Evolutionary conservation across 106 monocot species (phyloP).

Genomic region (Hemerocallis citrina): DNA sequence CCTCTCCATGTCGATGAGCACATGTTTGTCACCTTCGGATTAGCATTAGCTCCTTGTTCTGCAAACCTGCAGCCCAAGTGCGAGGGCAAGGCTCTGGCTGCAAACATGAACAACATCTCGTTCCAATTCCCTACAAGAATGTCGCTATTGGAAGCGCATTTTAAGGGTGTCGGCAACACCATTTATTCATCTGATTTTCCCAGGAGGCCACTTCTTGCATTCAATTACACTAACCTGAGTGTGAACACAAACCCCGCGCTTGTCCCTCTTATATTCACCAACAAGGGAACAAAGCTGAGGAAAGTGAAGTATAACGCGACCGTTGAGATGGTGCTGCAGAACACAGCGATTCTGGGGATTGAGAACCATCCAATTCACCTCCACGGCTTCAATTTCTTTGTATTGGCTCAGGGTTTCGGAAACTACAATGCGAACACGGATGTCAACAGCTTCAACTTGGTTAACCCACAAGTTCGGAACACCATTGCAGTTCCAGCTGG

Average conservation of each 20-base stretch:
- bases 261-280: neutral
- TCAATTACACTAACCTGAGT: conserved; percentile 40
- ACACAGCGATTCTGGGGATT: conserved; percentile 43
- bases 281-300: conserved; percentile 47
- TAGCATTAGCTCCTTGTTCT: conserved; percentile 32
- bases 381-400: conserved; percentile 63
- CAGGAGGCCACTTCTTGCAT: conserved; percentile 29
- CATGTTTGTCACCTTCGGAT: conserved; percentile 68
- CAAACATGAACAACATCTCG: conserved; percentile 69
- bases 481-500: conserved; percentile 60
- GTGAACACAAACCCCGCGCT: conserved; percentile 3
- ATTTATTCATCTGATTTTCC: conserved; percentile 61
- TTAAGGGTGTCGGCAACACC: neutral
- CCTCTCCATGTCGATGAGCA: conserved; percentile 48
- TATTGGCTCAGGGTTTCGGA: conserved; percentile 68
- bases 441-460: conserved; percentile 38
- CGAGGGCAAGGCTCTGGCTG: conserved; percentile 16
- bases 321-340: conserved; percentile 68
- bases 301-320: conserved; percentile 39
- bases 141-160: conserved; percentile 61
- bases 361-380: conserved; percentile 70
- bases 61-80: conserved; percentile 22
- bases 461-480: conserved; percentile 55
- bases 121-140: conserved; percentile 36
- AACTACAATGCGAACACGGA: conserved; percentile 31